Conservation (phyloP, 306 rosid species). For the Hylodesmum podocarpum region DNA sequence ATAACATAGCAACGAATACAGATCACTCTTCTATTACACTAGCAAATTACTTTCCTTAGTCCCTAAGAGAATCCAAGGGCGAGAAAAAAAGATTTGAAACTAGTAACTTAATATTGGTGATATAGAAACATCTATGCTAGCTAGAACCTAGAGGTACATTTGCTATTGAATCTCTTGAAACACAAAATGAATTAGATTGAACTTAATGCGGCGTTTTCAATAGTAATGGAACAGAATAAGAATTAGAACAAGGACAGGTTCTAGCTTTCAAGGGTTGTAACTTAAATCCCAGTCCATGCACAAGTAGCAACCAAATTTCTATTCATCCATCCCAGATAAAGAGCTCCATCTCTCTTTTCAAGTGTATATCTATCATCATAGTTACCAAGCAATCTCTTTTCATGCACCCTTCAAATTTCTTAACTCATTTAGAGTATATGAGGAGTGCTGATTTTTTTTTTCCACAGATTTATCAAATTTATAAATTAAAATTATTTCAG, state of each 20-base stretch:
- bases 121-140: conserved; percentile 17
- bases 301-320: conserved; percentile 94
- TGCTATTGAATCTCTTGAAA: conserved; percentile 22
- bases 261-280: too few relatives aligned
- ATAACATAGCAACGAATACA: too few relatives aligned
- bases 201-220: conserved; percentile 9
- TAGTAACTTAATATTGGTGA: conserved; percentile 3
- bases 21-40: too few relatives aligned
- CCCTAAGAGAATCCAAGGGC: background rate
- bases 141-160: too few relatives aligned
- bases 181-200: conserved; percentile 32
- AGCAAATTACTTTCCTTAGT: too few relatives aligned
- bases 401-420: too few relatives aligned
- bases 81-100: conserved; percentile 11
- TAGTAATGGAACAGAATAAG: conserved; percentile 22
- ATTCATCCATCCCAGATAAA: conserved; percentile 97
- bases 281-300: conserved; percentile 79
- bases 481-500: too few relatives aligned
- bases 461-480: too few relatives aligned
- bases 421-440: too few relatives aligned
- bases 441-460: too few relatives aligned
- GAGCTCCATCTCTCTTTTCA: conserved; percentile 81
- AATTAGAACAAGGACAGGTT: conserved; percentile 27
- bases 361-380: conserved; percentile 74
- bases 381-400: conserved; percentile 71